Base-by-base conservation (phyloP, 345 rosid genomes). In the Hevea brasiliensis region DNA sequence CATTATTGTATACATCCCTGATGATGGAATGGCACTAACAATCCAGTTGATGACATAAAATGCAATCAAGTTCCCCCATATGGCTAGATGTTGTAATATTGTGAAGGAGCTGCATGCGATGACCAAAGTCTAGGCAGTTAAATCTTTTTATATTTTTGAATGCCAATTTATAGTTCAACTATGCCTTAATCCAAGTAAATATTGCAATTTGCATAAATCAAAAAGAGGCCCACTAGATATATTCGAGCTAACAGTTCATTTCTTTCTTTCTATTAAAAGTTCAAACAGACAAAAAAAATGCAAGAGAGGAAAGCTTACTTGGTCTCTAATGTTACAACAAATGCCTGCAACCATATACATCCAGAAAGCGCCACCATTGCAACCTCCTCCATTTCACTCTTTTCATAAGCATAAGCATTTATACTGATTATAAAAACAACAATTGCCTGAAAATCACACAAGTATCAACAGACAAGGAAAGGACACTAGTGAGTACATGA, bases 311-410 rank as follows among this genome's bases (percentile, higher is more conserved):
- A 74, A 51, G 82, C 91, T 74, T 90, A 91, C 98, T 89, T 95
- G 80, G 99, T 95, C 87, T 95, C 99, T 57, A 91, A 70, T 67
- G 93, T 81, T 73, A 95, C 92, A 72, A 95, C 98, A 71, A 92
- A 92, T 47, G 98, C 99, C 84, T 95, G 99, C 83, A 95, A 84
- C 98, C 99, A 95, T 80, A 95, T 91, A 80, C 93, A 91, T 75
- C 99, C 98, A 15, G 99, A 92, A 71, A 95, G 96, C 53, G 93
- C 99, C 71, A 92, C 98, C 96, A 95, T 87, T 47, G 92, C 90
- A 50, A 95, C 86, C 86, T 95, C 97, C 82, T 91, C 98, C 97
- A 90, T 89, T 86, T 92, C 96, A 62, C 99, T 89, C 84, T 89
- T 95, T 80, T 95, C 98, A 58, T 84, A 85, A 7, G 99, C 96